Conservation (phyloP, 805 yeast genomes). For the Tetrapisispora fleetii region DNA sequence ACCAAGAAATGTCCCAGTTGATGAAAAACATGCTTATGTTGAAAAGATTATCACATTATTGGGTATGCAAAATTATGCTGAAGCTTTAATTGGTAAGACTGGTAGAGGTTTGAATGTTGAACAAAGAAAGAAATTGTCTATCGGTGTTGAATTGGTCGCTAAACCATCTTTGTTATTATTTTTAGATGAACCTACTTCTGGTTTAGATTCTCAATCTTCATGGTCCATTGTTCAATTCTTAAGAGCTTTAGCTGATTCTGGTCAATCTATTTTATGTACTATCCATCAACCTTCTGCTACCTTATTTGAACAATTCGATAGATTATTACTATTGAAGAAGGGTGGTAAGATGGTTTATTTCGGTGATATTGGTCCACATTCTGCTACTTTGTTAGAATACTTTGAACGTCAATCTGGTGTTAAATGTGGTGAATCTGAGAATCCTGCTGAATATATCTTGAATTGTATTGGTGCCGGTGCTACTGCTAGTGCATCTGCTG, state of each 20-base stretch:
- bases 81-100: constrained; percentile 69
- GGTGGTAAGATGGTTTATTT: constrained; percentile 79
- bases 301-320: constrained; percentile 56
- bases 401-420: constrained; percentile 69
- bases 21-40: constrained; percentile 57
- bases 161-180: constrained; percentile 53
- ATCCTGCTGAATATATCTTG: constrained; percentile 70
- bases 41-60: constrained; percentile 56
- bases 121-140: constrained; percentile 57
- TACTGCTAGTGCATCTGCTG: constrained; percentile 46
- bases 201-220: constrained; percentile 55
- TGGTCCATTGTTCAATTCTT: constrained; percentile 63
- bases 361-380: constrained; percentile 68
- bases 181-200: constrained; percentile 68
- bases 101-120: constrained; percentile 67
- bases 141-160: constrained; percentile 65
- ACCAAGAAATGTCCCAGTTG: constrained; percentile 43
- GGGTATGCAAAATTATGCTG: constrained; percentile 62
- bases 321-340: constrained; percentile 53
- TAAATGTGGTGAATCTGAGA: constrained; percentile 48
- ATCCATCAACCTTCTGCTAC: constrained; percentile 74
- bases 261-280: constrained; percentile 68
- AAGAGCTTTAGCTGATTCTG: constrained; percentile 58
- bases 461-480: constrained; percentile 78
- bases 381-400: constrained; percentile 47